phyloP scores from a whole-genome alignment of 352 stramenopile genomes.

The Thalassiosira hispida region DNA sequence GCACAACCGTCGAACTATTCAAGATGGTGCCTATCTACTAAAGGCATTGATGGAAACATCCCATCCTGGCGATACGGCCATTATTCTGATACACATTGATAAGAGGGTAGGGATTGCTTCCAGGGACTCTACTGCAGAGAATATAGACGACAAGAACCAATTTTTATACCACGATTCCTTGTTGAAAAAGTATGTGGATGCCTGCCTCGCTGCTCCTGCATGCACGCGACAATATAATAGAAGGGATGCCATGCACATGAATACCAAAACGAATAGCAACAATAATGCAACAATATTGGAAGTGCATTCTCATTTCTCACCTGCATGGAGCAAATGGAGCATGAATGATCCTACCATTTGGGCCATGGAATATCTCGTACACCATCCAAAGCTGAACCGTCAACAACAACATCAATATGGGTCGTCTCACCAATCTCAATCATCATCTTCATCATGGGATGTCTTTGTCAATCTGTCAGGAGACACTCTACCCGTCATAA shows the following conservation, averaged over 20 bases:
- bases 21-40: conserved; percentile 69
- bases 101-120: conserved; percentile 37
- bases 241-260: background rate
- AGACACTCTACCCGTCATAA: conserved; percentile 80
- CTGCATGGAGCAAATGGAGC: conserved; percentile 79
- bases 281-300: conserved; percentile 35
- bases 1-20: conserved; percentile 79
- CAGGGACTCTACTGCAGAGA: background rate
- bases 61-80: conserved; percentile 57
- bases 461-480: conserved; percentile 83
- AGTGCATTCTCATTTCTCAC: conserved; percentile 50
- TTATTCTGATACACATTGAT: conserved; percentile 85
- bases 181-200: conserved; percentile 66
- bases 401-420: background rate
- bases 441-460: conserved; percentile 60
- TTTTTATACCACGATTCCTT: conserved; percentile 55
- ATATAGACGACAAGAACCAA: conserved; percentile 31
- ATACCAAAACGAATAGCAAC: conserved; percentile 3
- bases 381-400: conserved; percentile 31
- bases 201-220: conserved; percentile 45
- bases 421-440: background rate
- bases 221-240: conserved; percentile 22
- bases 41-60: conserved; percentile 58
- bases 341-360: conserved; percentile 85
- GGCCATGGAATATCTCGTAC: conserved; percentile 67